Evolutionary conservation across 1,139 yeast species (phyloP), one percentile per base, ranked within the genome.

Genomic region (Candida anutae): DNA sequence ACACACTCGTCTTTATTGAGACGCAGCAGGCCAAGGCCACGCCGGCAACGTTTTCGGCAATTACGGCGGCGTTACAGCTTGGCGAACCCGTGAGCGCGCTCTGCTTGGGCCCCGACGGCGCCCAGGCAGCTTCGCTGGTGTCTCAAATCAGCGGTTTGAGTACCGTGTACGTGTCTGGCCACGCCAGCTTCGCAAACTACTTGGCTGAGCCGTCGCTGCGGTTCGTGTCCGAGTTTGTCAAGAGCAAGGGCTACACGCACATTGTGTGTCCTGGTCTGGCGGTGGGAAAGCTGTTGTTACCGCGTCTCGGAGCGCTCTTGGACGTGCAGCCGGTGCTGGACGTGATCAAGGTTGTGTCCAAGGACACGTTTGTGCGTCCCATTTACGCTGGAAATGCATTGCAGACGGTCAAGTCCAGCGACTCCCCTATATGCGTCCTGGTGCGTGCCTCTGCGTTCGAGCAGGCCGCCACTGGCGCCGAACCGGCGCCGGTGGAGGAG

Each of bases 311-410:
- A 20, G 96, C 96, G 1, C 47, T 81, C 33, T 60, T 88, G 34
- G 95, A 90, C 47, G 70, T 74, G 16, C 97, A 90, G 59, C 97
- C 96, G 25, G 59, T 90, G 31, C 74, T 88, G 21, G 97, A 90
- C 47, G 69, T 90, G 34, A 71, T 71, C 39, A 73, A 74, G 46
- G 78, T 90, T 24, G 71, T 70, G 38, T 64, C 75, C 29, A 66
- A 72, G 16, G 70, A 70, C 36, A 83, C 94, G 5, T 90, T 90
- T 56, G 77, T 78, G 21, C 78, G 97, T 51, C 97, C 97, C 28
- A 85, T 90, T 28, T 90, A 85, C 50, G 98, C 98, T 19, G 98
- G 98, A 27, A 90, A 90, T 54, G 95, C 94, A 3, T 63, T 85
- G 38, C 75, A 85, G 22, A 87, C 95, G 5, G 85, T 90, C 33